phyloP scores from a whole-genome alignment of 2,329 filamentous ascomycete genomes.

The Sclerotiophoma versabilis region DNA sequence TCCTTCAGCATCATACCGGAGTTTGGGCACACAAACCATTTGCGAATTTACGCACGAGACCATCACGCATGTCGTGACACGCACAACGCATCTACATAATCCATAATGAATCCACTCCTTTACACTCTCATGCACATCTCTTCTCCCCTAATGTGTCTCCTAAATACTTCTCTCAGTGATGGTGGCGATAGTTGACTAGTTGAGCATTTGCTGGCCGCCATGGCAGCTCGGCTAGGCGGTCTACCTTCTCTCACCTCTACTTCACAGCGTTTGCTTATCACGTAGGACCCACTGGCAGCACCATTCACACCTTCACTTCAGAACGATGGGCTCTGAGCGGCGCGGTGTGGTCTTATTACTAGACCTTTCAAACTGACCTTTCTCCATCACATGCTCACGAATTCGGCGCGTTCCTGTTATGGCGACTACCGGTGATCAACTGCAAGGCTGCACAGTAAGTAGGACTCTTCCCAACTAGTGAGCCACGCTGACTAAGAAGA shows the following conservation, averaged over 20 bases:
- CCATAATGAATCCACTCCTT: slow-evolving; percentile 20
- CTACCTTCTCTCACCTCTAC: neutral
- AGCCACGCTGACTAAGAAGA: slow-evolving; percentile 5
- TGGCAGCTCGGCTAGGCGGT: neutral
- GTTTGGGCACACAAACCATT: slow-evolving; percentile 14
- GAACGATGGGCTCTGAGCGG: neutral
- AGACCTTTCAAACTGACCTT: too few relatives aligned
- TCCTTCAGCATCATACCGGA: slow-evolving; percentile 19
- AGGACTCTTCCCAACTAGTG: neutral
- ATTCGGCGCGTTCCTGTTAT: neutral
- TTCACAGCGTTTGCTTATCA: neutral
- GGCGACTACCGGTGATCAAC: slow-evolving; percentile 1
- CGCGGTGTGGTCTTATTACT: neutral
- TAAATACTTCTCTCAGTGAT: neutral
- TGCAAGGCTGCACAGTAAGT: slow-evolving; percentile 5
- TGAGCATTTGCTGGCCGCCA: neutral
- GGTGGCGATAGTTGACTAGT: neutral
- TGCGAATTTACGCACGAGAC: slow-evolving; percentile 14
- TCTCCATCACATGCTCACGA: neutral
- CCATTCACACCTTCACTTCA: neutral
- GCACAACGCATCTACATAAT: slow-evolving; percentile 18
- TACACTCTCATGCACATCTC: slow-evolving; percentile 1
- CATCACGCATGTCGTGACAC: slow-evolving; percentile 9
- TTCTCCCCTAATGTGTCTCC: neutral
- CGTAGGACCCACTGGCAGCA: neutral